phyloP scores from a whole-genome alignment of 2,329 filamentous ascomycete species.

The Phoma sp. region DNA sequence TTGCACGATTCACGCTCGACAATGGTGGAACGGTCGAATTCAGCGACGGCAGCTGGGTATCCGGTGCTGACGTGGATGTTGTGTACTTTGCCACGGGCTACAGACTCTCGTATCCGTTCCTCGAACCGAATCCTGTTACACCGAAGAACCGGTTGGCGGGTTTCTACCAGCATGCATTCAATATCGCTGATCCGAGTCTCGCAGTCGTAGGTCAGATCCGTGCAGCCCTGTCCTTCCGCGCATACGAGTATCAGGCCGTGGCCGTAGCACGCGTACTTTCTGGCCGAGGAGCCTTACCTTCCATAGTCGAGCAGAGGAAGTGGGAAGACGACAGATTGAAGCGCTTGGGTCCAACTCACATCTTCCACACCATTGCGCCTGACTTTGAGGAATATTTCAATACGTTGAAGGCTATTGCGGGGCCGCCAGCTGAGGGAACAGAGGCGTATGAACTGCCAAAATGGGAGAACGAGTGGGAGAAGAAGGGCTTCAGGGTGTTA shows the following conservation, averaged over 20 bases:
- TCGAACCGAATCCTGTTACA: slow-evolving; percentile 51
- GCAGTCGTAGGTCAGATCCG: slow-evolving; percentile 65
- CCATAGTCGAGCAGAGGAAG: slow-evolving; percentile 55
- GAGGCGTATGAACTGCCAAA: slow-evolving; percentile 12
- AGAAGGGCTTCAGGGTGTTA: slow-evolving; percentile 9
- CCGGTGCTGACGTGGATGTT: slow-evolving; percentile 60
- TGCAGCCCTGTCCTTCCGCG: slow-evolving; percentile 66
- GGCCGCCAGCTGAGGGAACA: slow-evolving; percentile 4
- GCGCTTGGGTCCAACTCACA: slow-evolving; percentile 59
- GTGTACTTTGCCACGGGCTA: slow-evolving; percentile 74
- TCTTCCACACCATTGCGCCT: slow-evolving; percentile 65
- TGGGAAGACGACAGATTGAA: slow-evolving; percentile 64
- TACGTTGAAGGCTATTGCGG: slow-evolving; percentile 49
- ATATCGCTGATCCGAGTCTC: slow-evolving; percentile 61
- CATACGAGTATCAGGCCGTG: slow-evolving; percentile 74
- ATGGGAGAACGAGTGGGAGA: slow-evolving; percentile 3
- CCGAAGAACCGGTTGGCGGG: slow-evolving; percentile 64
- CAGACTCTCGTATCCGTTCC: slow-evolving; percentile 68
- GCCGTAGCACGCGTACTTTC: slow-evolving; percentile 66
- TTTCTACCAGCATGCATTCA: slow-evolving; percentile 67
- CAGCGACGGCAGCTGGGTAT: slow-evolving; percentile 61
- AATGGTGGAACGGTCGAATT: slow-evolving; percentile 62
- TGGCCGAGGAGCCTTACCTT: slow-evolving; percentile 61
- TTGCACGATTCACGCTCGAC: slow-evolving; percentile 52
- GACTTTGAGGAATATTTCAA: slow-evolving; percentile 73